These are phyloP conservation scores for Skeletonema costatum DNA, from an alignment of 108 stramenopile genomes.

Conservation along the genomic window DNA sequence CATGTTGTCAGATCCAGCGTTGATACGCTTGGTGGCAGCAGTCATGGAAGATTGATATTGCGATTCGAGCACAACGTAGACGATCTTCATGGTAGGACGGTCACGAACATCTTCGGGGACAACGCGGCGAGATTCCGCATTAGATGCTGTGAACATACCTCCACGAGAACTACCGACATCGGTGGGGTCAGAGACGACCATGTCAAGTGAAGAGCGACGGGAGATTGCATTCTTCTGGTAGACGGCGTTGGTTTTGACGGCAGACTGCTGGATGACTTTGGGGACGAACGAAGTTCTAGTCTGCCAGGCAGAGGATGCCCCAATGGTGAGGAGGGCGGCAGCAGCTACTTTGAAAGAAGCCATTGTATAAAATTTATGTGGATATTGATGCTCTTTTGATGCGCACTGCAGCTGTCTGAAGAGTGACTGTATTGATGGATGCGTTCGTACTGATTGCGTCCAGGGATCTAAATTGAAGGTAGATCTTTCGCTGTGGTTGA, in stretches of 20 bases:
- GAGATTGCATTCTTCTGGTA: conserved; percentile 19
- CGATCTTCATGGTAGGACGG: conserved; percentile 87
- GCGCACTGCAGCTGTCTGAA: neutral
- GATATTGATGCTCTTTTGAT: neutral
- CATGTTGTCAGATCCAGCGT: conserved; percentile 93
- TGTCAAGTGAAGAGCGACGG: conserved; percentile 48
- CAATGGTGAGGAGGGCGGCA: conserved; percentile 69
- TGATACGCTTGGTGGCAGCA: conserved; percentile 94
- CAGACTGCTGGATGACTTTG: conserved; percentile 39
- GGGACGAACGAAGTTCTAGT: conserved; percentile 30
- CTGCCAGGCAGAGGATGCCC: conserved; percentile 62
- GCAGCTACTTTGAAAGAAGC: conserved; percentile 80
- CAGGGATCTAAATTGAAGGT: conserved; percentile 14
- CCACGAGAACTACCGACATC: conserved; percentile 43
- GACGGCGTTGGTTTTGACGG: conserved; percentile 48
- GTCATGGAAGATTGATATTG: conserved; percentile 97
- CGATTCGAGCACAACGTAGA: conserved; percentile 97
- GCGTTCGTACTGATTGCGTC: neutral
- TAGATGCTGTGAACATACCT: conserved; percentile 89
- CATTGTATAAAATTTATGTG: conserved; percentile 30
- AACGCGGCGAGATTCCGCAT: conserved; percentile 88
- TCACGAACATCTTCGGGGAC: conserved; percentile 81
- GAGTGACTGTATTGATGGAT: neutral
- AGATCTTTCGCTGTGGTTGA: conserved; percentile 13
- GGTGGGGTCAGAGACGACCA: conserved; percentile 80